Evolutionary conservation across 352 stramenopile genomes (phyloP).

Genomic region (Achlya hypogyna): DNA sequence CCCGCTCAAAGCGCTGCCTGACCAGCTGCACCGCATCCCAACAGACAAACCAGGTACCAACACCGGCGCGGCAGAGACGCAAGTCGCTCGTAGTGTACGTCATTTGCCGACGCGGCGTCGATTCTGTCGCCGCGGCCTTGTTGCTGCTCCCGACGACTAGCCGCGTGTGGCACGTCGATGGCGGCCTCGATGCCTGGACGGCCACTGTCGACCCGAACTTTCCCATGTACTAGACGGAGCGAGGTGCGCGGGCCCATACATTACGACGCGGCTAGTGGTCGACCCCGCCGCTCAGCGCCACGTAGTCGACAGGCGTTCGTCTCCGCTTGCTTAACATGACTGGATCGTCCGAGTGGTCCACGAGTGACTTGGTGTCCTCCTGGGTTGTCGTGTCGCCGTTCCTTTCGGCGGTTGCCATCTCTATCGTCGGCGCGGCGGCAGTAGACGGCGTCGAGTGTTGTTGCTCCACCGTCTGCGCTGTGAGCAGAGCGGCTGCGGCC

Average conservation of each 20-base stretch:
- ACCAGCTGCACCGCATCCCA: neutral
- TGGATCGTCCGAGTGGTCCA: too few species aligned
- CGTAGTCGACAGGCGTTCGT: conserved; percentile 39
- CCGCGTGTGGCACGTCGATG: conserved; percentile 54
- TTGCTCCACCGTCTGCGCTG: too few species aligned
- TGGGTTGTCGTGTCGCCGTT: too few species aligned
- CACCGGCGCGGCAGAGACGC: neutral
- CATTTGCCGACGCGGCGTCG: conserved; percentile 71
- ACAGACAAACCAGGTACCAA: conserved; percentile 21
- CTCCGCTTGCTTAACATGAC: conserved; percentile 20
- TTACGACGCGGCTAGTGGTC: neutral
- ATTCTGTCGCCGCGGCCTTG: conserved; percentile 47
- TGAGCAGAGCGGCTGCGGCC: neutral
- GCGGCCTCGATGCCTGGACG: conserved; percentile 57
- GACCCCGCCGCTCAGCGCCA: conserved; percentile 54
- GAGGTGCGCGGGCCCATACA: neutral
- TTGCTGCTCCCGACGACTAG: conserved; percentile 40
- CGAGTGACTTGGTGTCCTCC: too few species aligned
- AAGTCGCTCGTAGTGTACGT: conserved; percentile 29
- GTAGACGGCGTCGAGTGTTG: neutral
- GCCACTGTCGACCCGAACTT: conserved; percentile 40
- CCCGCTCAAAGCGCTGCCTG: conserved; percentile 33
- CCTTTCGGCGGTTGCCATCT: too few species aligned
- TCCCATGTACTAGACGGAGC: conserved; percentile 57
- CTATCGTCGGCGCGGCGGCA: neutral